Conservation (phyloP, 345 rosid species). For the Trapa incisa region DNA sequence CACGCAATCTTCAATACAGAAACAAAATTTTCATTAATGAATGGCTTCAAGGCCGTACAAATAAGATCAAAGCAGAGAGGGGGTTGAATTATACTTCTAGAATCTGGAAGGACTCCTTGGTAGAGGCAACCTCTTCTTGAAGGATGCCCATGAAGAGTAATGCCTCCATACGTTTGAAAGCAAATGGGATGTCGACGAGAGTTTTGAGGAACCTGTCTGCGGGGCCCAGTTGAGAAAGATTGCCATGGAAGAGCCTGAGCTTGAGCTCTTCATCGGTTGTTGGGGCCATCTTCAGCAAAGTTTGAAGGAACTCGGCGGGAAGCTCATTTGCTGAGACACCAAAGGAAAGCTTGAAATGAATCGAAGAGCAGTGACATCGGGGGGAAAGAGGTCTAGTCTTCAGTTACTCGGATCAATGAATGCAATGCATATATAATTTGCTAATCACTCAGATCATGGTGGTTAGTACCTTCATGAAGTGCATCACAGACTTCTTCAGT, state of each 20-base stretch:
- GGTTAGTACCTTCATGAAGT: slow-evolving; percentile 60
- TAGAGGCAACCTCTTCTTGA: slow-evolving; percentile 57
- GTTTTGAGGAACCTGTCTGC: slow-evolving; percentile 92
- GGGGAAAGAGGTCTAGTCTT: too few relatives aligned
- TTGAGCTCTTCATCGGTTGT: slow-evolving; percentile 90
- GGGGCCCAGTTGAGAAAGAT: slow-evolving; percentile 66
- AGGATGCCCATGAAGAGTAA: slow-evolving; percentile 78
- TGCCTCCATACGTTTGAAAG: slow-evolving; percentile 76
- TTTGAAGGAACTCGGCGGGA: slow-evolving; percentile 69
- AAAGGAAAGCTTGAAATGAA: slow-evolving; percentile 16
- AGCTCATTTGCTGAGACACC: slow-evolving; percentile 74
- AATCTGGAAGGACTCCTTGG: slow-evolving; percentile 62
- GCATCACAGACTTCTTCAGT: slow-evolving; percentile 90
- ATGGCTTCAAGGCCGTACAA: not conserved
- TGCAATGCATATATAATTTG: not conserved
- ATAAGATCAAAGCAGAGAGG: not conserved
- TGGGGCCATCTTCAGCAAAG: slow-evolving; percentile 88
- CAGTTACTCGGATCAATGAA: too few relatives aligned
- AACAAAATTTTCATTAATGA: not conserved
- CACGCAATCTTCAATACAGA: slow-evolving; percentile 56
- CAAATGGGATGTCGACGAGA: slow-evolving; percentile 73
- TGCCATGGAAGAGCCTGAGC: slow-evolving; percentile 76
- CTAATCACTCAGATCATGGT: not conserved
- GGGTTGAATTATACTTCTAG: slow-evolving; percentile 44
- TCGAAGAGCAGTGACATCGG: not conserved